Evolutionary conservation across 495 filamentous ascomycete species (phyloP).

Genomic region (Penicillium robsamsonii): DNA sequence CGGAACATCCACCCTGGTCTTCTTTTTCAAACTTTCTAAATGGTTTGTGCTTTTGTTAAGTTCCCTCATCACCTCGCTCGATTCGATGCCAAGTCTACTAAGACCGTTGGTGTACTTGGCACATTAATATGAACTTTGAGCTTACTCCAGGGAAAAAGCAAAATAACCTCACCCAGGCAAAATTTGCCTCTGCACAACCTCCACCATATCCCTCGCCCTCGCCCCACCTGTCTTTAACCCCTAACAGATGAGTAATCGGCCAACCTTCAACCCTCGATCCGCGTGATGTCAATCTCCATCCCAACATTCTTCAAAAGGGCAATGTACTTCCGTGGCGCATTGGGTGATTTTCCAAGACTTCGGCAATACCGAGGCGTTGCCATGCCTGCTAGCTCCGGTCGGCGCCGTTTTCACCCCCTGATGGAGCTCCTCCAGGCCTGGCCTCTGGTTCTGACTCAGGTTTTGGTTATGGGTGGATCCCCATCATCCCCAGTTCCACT

Average conservation of each 20-base stretch:
- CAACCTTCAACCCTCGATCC: constrained; percentile 53
- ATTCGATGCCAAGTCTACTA: not conserved
- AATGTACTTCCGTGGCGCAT: constrained; percentile 48
- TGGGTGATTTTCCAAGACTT: constrained; percentile 42
- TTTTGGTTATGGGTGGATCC: not conserved
- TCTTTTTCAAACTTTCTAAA: not conserved
- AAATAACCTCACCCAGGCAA: not conserved
- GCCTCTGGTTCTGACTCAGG: not conserved
- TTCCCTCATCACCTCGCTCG: not conserved
- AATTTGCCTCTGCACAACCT: constrained; percentile 16
- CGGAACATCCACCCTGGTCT: constrained; percentile 7
- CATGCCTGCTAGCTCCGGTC: not conserved
- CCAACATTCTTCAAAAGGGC: constrained; percentile 49
- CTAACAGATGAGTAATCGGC: constrained; percentile 40
- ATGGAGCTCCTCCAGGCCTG: not conserved
- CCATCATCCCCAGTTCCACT: not conserved
- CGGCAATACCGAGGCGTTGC: constrained; percentile 9
- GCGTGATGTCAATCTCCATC: constrained; percentile 43
- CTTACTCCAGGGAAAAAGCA: not conserved
- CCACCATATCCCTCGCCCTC: constrained; percentile 20
- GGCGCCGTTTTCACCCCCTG: not conserved
- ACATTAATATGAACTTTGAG: not conserved
- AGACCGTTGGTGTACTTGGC: not conserved
- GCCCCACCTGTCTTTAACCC: constrained; percentile 38
- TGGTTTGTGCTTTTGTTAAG: not conserved